Base-by-base conservation (phyloP, 2,329 filamentous ascomycete genomes). In the Talaromyces sp. region DNA sequence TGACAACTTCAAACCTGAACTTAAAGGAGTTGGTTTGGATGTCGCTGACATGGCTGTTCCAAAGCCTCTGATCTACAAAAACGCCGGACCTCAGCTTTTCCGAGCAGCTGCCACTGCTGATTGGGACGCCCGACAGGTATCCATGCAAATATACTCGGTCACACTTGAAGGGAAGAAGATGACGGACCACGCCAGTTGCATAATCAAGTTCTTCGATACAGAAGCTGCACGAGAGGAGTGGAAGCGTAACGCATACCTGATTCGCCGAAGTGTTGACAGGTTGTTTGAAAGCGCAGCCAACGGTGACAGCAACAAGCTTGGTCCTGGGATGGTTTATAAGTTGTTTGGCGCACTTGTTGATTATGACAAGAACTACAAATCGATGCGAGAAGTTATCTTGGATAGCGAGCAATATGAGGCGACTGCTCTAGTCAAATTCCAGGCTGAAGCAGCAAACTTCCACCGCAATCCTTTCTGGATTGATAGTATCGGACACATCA, bases 31-130 rank as follows among this genome's bases (percentile, higher is more conserved):
- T 16, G 74, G 75, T 6, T 70, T 77, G 24, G 74, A 78, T 63
- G 70, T 78, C 13, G 74, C 73, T 62, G 68, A 77, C 10, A 72
- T 79, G 67, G 68, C 69, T 9, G 74, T 79, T 10, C 70, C 74
- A 2, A 77, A 76, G 63, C 87, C 89, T 39, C 80, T 93, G 66
- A 89, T 93, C 59, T 72, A 75, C 22, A 76, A 76, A 65, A 72
- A 70, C 43, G 60, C 39, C n/a, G 76, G 76, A 22, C 72, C 75
- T 58, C 76, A 79, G 52, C 72, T 75, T 1, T 74, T 79, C 69
- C 75, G 74, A 24, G 70, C 76, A 16, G 74, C 72, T 19, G 76
- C 76, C n/a, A 75, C 71, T 13, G 71, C 73, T 16, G 74, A 78
- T 60, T 78, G 77, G 74, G 69, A 69, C 9, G 70, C 73, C 3